Evolutionary conservation across 2,329 filamentous ascomycete species (phyloP).

Genomic region (Sphaerulina populicola): DNA sequence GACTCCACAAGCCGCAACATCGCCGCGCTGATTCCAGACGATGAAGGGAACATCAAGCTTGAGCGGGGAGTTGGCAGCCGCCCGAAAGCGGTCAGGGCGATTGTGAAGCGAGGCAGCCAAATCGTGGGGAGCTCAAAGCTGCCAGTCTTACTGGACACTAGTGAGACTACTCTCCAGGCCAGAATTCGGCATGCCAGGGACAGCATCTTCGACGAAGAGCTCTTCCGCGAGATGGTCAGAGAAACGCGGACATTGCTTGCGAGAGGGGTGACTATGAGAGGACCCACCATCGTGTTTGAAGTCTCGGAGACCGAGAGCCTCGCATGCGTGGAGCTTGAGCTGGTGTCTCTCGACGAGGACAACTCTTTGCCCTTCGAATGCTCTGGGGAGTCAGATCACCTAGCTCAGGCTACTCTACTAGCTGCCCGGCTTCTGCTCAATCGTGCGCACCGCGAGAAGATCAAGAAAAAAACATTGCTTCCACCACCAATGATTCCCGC

Average conservation of each 20-base stretch:
- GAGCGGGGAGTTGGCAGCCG: slow-evolving; percentile 55
- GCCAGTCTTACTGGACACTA: slow-evolving; percentile 31
- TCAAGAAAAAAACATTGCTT: slow-evolving; percentile 58
- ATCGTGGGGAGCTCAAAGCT: slow-evolving; percentile 50
- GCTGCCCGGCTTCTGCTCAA: slow-evolving; percentile 67
- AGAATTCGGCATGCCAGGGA: slow-evolving; percentile 68
- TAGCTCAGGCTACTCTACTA: slow-evolving; percentile 59
- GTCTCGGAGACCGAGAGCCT: slow-evolving; percentile 30
- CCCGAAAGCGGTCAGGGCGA: slow-evolving; percentile 58
- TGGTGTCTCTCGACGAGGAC: slow-evolving; percentile 47
- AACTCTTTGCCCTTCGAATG: slow-evolving; percentile 12
- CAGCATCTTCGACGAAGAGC: slow-evolving; percentile 72
- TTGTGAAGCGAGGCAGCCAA: slow-evolving; percentile 50
- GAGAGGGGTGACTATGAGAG: slow-evolving; percentile 59
- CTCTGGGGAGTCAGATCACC: slow-evolving; percentile 31
- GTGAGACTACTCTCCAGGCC: slow-evolving; percentile 55
- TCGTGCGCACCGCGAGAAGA: slow-evolving; percentile 69
- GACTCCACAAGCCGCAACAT: slow-evolving; percentile 63
- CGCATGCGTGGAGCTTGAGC: slow-evolving; percentile 59
- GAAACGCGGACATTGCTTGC: slow-evolving; percentile 68
- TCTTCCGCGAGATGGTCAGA: slow-evolving; percentile 81
- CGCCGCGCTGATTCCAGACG: slow-evolving; percentile 65
- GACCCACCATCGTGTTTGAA: slow-evolving; percentile 33
- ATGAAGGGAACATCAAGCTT: slow-evolving; percentile 66
- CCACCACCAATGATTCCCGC: slow-evolving; percentile 49